These are phyloP conservation scores for Limnanthes douglasii DNA, from an alignment of 345 rosid genomes.

Conservation along the genomic window DNA sequence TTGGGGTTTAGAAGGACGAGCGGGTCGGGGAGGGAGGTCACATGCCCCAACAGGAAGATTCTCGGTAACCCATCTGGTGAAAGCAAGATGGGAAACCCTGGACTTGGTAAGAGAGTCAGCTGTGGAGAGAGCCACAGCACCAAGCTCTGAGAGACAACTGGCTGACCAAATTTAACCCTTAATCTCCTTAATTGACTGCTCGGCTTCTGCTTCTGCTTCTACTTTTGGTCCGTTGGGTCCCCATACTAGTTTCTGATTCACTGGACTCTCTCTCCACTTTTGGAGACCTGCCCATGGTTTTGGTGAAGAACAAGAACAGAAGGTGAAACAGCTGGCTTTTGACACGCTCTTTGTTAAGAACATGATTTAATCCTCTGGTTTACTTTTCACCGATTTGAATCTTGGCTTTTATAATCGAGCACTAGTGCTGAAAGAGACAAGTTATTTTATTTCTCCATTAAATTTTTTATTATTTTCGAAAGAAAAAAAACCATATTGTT, in stretches of 20 bases:
- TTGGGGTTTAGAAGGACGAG: slow-evolving; percentile 57
- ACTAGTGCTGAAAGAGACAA: no score
- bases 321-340: slow-evolving; percentile 9
- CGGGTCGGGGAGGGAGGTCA: slow-evolving; percentile 51
- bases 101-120: slow-evolving; percentile 52
- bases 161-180: slow-evolving; percentile 21
- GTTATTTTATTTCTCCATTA: no score
- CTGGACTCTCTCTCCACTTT: slow-evolving; percentile 49
- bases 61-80: slow-evolving; percentile 50
- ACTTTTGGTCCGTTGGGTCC: slow-evolving; percentile 80
- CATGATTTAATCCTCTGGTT: no score
- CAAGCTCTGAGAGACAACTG: slow-evolving; percentile 73
- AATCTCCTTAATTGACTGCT: no score
- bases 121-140: slow-evolving; percentile 69
- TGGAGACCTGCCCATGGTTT: slow-evolving; percentile 57
- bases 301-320: slow-evolving; percentile 18
- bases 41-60: slow-evolving; percentile 44
- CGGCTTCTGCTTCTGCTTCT: no score
- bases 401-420: no score
- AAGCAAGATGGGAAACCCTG: slow-evolving; percentile 61
- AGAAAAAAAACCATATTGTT: no score
- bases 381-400: no score
- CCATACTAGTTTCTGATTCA: slow-evolving; percentile 60
- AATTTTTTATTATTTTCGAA: no score
- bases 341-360: no score